These are phyloP conservation scores for Pelargonium citronellum DNA, from an alignment of 441 rosid genomes.

Conservation along the genomic window DNA sequence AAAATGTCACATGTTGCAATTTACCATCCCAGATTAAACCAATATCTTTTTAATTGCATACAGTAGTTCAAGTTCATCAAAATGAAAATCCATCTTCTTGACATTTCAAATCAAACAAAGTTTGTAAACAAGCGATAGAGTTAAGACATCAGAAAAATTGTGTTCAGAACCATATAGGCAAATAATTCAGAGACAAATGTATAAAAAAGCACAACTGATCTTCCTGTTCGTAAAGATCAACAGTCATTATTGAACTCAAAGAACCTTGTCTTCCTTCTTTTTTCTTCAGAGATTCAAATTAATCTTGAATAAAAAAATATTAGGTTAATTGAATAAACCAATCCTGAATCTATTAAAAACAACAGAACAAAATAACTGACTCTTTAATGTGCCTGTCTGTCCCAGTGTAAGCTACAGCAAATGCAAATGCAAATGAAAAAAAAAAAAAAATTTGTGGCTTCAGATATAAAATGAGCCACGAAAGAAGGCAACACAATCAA, in stretches of 20 bases:
- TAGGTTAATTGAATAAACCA: too few relatives aligned
- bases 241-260: neutral
- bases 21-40: conserved; percentile 15
- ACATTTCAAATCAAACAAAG: conserved; percentile 1
- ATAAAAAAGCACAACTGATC: neutral
- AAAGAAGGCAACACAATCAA: neutral
- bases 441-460: too few relatives aligned
- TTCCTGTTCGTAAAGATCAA: neutral
- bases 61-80: neutral
- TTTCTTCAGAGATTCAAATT: too few relatives aligned
- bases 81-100: neutral
- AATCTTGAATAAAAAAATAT: too few relatives aligned
- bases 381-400: neutral
- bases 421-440: too few relatives aligned
- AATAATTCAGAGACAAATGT: neutral
- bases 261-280: too few relatives aligned
- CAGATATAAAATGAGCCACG: neutral
- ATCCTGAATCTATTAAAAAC: neutral
- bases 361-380: neutral
- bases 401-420: neutral
- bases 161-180: neutral
- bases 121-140: neutral
- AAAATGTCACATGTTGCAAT: conserved; percentile 13
- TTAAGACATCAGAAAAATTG: neutral
- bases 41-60: neutral